Evolutionary conservation across 2,329 filamentous ascomycete species (phyloP).

Genomic region (Aspergillus hortae): DNA sequence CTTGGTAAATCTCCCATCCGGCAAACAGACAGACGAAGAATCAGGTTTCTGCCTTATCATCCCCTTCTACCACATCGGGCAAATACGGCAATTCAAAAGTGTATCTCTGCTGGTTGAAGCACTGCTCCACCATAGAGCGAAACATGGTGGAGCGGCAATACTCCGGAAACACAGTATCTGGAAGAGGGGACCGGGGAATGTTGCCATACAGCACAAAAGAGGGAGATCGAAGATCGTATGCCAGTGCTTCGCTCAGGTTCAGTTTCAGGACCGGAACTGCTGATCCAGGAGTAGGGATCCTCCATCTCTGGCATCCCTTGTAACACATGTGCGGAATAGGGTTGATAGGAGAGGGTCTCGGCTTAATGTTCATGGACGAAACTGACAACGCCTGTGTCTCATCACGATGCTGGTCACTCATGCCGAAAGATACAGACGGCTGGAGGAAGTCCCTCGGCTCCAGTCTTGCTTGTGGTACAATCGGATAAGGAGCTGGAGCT

Average conservation of each 20-base stretch:
- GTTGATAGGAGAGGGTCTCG: neutral
- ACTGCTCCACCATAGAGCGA: neutral
- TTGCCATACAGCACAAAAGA: neutral
- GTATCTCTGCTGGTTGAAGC: neutral
- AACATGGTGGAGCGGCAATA: neutral
- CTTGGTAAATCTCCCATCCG: neutral
- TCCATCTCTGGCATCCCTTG: neutral
- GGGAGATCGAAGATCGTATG: neutral
- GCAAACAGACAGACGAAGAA: neutral
- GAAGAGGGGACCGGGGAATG: neutral
- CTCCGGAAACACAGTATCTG: neutral
- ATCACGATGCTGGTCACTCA: neutral
- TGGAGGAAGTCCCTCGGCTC: neutral
- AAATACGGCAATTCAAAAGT: slow-evolving; percentile 1
- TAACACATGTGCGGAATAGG: neutral
- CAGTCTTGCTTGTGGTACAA: neutral
- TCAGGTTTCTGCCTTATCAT: neutral
- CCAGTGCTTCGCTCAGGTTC: neutral
- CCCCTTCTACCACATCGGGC: neutral
- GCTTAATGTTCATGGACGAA: neutral
- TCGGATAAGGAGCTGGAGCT: neutral
- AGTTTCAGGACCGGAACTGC: neutral
- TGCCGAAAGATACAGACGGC: slow-evolving; percentile 1
- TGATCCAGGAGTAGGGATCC: neutral
- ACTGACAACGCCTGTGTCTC: neutral